Conservation (phyloP, 768 basidiomycete genomes). For the Boletellus emodensis region DNA sequence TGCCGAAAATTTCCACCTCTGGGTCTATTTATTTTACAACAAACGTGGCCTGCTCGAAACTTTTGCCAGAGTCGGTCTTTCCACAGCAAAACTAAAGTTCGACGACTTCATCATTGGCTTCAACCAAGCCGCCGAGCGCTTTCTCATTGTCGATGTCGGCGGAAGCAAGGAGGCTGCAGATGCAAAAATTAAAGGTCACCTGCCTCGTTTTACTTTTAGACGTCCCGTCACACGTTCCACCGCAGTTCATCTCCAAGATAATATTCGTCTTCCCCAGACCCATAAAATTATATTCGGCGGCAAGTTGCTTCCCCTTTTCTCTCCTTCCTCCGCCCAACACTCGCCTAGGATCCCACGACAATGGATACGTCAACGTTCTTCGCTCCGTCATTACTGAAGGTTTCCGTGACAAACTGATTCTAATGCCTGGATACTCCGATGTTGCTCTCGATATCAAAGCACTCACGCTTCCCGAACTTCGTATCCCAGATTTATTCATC, state of each 20-base stretch:
- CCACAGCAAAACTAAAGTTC: constrained; percentile 39
- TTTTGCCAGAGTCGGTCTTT: constrained; percentile 35
- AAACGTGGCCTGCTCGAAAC: constrained; percentile 56
- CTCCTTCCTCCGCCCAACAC: constrained; percentile 1
- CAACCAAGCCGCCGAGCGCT: constrained; percentile 64
- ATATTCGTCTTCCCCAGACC: constrained; percentile 54
- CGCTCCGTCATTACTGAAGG: constrained; percentile 63
- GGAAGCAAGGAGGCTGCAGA: constrained; percentile 71
- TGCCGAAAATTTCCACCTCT: constrained; percentile 42
- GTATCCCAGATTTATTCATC: constrained; percentile 58
- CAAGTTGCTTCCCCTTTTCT: constrained; percentile 18
- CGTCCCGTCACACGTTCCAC: constrained; percentile 2
- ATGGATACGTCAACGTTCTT: constrained; percentile 62
- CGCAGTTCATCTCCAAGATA: constrained; percentile 39
- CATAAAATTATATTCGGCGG: constrained; percentile 68
- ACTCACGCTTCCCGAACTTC: constrained; percentile 52
- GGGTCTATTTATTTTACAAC: constrained; percentile 62
- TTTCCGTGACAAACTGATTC: constrained; percentile 57
- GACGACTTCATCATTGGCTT: constrained; percentile 68
- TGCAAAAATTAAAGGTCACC: constrained; percentile 66
- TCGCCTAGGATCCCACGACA: constrained; percentile 62
- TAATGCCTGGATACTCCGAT: constrained; percentile 60
- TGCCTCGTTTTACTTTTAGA: not conserved
- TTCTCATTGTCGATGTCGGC: constrained; percentile 68
- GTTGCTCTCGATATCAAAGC: constrained; percentile 56